Conservation (phyloP, 2,329 filamentous ascomycete genomes). For the Ilyonectria robusta region DNA sequence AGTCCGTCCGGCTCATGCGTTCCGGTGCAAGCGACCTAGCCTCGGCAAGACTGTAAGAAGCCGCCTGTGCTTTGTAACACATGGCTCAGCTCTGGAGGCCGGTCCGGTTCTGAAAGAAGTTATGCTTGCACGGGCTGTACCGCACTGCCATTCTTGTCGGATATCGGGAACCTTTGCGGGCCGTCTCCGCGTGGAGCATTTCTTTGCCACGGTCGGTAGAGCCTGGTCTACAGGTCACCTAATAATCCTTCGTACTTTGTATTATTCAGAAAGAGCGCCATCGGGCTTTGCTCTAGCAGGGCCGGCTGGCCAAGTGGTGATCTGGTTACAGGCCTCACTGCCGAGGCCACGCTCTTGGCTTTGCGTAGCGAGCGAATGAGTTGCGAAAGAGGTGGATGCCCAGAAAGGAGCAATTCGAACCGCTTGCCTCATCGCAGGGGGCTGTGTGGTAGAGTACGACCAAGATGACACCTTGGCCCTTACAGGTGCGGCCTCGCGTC, state of each 20-base stretch:
- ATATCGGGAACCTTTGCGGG: slow-evolving; percentile 12
- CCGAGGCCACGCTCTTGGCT: not conserved
- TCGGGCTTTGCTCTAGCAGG: not conserved
- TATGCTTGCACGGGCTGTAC: slow-evolving; percentile 15
- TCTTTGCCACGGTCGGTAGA: not conserved
- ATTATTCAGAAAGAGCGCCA: not conserved
- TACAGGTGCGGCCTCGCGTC: slow-evolving; percentile 32
- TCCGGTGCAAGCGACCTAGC: slow-evolving; percentile 32
- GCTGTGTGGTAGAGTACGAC: slow-evolving; percentile 27
- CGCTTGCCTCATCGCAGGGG: slow-evolving; percentile 18
- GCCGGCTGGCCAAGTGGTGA: not conserved
- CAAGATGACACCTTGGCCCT: slow-evolving; percentile 20
- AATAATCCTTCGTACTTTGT: not conserved
- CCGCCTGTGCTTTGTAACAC: slow-evolving; percentile 40
- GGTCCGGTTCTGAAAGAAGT: slow-evolving; percentile 21
- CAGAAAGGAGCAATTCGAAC: slow-evolving; percentile 20
- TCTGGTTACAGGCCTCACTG: not conserved
- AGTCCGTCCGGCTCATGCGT: slow-evolving; percentile 1
- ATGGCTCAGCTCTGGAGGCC: slow-evolving; percentile 36
- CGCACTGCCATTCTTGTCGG: slow-evolving; percentile 18
- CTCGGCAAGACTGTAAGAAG: slow-evolving; percentile 38
- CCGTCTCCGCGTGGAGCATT: slow-evolving; percentile 14
- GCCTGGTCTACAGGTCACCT: not conserved
- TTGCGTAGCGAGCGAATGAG: not conserved
- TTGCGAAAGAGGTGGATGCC: slow-evolving; percentile 1